These are phyloP conservation scores for Myrica gale DNA, from an alignment of 306 rosid species.

Conservation along the genomic window DNA sequence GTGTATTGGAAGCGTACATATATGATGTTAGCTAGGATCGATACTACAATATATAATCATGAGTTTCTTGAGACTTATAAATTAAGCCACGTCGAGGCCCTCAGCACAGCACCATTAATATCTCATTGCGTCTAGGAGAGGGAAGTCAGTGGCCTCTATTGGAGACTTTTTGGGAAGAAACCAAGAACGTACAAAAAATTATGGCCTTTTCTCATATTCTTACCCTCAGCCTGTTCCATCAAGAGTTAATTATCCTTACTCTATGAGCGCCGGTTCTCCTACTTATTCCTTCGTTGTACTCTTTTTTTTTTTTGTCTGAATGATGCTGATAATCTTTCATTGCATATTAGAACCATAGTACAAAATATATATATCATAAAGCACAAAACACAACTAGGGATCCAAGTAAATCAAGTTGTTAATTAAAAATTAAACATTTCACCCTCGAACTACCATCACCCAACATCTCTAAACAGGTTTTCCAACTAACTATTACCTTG, in stretches of 20 bases:
- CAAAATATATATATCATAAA: constrained; percentile 16
- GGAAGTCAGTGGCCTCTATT: constrained; percentile 74
- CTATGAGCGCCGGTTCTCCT: neutral
- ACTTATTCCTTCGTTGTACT: too few relatives aligned
- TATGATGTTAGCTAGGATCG: too few relatives aligned
- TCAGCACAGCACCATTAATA: too few relatives aligned
- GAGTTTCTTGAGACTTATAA: too few relatives aligned
- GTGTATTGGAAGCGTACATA: too few relatives aligned
- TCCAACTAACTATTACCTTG: constrained; percentile 26
- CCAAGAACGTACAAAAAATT: constrained; percentile 67
- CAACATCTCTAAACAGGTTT: constrained; percentile 18
- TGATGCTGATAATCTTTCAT: too few relatives aligned
- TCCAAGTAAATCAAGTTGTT: constrained; percentile 73
- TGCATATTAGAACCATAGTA: too few relatives aligned
- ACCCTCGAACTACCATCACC: too few relatives aligned
- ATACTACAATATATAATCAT: too few relatives aligned
- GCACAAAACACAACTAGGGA: constrained; percentile 63
- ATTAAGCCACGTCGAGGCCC: too few relatives aligned
- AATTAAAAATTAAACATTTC: too few relatives aligned
- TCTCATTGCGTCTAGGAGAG: constrained; percentile 9
- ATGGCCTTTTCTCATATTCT: constrained; percentile 52
- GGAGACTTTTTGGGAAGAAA: constrained; percentile 86
- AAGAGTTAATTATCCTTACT: neutral
- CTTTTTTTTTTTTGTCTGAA: too few relatives aligned
- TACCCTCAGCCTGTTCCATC: neutral